Evolutionary conservation across 1,284 basidiomycete species (phyloP).

Genomic region (Trametes pubescens): DNA sequence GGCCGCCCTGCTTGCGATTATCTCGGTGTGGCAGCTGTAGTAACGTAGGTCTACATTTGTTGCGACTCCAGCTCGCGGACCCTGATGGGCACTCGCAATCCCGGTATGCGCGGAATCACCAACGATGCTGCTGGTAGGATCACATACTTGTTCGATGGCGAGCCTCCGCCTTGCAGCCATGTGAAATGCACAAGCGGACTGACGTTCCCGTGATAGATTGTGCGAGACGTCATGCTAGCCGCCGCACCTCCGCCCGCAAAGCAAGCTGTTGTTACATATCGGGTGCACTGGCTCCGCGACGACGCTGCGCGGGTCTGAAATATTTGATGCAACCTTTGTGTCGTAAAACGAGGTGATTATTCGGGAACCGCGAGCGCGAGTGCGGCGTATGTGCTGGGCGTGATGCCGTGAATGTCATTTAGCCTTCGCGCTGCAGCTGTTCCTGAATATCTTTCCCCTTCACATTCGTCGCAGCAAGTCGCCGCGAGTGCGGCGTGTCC

Average conservation of each 20-base stretch:
- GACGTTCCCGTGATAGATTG: conserved; percentile 22
- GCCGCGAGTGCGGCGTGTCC: neutral
- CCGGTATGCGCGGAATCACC: conserved; percentile 6
- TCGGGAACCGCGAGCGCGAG: neutral
- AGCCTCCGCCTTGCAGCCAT: neutral
- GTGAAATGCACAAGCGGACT: conserved; percentile 5
- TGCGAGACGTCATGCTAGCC: conserved; percentile 18
- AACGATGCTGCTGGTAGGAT: neutral
- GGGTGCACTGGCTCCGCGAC: conserved; percentile 5
- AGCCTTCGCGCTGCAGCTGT: conserved; percentile 14
- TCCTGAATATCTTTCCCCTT: conserved; percentile 15
- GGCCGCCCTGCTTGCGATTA: conserved; percentile 28
- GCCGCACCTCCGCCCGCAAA: neutral
- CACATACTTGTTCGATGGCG: neutral
- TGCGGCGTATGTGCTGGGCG: neutral
- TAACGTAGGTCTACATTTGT: conserved; percentile 4
- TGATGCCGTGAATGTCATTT: conserved; percentile 11
- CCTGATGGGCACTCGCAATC: neutral
- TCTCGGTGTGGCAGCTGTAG: conserved; percentile 31
- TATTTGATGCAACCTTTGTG: neutral
- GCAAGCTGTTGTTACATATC: neutral
- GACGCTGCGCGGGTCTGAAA: conserved; percentile 4
- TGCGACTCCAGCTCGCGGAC: neutral
- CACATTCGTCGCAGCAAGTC: neutral
- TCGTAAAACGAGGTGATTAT: conserved; percentile 8